phyloP scores from a whole-genome alignment of 148 eudicot species.

The Dianthus caryophyllus region DNA sequence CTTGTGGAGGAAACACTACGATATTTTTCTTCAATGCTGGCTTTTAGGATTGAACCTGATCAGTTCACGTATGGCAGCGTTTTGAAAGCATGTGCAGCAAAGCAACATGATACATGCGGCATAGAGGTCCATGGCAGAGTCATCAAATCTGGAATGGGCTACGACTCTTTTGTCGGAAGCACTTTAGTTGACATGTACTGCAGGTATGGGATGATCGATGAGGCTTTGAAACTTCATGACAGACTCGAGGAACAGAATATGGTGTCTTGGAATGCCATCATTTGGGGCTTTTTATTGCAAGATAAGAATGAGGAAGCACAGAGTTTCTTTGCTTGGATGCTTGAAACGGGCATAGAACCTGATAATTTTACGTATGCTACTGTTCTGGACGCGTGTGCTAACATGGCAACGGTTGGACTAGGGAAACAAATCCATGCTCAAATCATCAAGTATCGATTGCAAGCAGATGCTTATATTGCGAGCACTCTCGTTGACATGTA shows the following conservation, averaged over 20 bases:
- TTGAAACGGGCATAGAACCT: conserved; percentile 59
- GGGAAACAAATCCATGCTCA: conserved; percentile 94
- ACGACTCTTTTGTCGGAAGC: conserved; percentile 68
- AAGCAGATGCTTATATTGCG: conserved; percentile 58
- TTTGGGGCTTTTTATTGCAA: conserved; percentile 56
- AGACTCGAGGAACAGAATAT: conserved; percentile 55
- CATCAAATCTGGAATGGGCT: conserved; percentile 73
- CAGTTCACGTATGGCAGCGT: conserved; percentile 92
- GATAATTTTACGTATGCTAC: conserved; percentile 90
- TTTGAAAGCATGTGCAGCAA: conserved; percentile 65
- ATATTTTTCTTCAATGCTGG: conserved; percentile 60
- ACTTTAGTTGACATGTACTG: conserved; percentile 94
- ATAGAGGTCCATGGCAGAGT: conserved; percentile 62
- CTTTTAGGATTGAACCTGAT: conserved; percentile 62
- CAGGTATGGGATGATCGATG: conserved; percentile 65
- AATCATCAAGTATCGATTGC: conserved; percentile 68
- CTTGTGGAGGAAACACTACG: conserved; percentile 45
- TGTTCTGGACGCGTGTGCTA: conserved; percentile 88
- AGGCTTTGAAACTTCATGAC: conserved; percentile 73
- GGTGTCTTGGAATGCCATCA: conserved; percentile 90
- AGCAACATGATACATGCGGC: conserved; percentile 44
- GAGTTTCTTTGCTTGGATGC: conserved; percentile 55
- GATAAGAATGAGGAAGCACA: conserved; percentile 79
- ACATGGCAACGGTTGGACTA: conserved; percentile 70
- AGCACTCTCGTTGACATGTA: conserved; percentile 96